Conservation (phyloP, 2,329 filamentous ascomycete genomes). For the Metarhizium humberi region DNA sequence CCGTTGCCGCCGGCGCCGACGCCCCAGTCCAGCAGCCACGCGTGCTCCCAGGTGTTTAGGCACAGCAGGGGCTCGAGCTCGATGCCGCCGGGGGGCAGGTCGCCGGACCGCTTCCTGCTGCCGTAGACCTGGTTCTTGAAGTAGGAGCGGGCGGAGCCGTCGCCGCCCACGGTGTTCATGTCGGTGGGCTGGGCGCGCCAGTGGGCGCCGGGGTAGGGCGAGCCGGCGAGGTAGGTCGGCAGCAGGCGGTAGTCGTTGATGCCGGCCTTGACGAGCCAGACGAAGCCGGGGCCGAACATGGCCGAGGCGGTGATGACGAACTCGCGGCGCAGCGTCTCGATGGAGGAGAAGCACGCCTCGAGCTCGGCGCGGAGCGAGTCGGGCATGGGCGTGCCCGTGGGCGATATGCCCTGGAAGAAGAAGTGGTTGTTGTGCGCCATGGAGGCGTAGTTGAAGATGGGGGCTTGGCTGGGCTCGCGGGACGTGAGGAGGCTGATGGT, state of each 20-base stretch:
- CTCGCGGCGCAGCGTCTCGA: constrained; percentile 72
- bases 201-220: constrained; percentile 78
- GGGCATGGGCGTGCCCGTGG: constrained; percentile 42
- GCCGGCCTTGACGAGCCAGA: constrained; percentile 73
- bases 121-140: constrained; percentile 28
- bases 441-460: constrained; percentile 90
- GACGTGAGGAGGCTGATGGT: constrained; percentile 66
- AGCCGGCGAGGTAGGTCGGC: constrained; percentile 83
- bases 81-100: constrained; percentile 54
- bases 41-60: constrained; percentile 94
- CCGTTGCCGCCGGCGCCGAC: constrained; percentile 45
- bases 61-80: constrained; percentile 72
- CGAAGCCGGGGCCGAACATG: constrained; percentile 97
- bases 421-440: constrained; percentile 90
- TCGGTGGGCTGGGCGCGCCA: constrained; percentile 62
- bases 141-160: constrained; percentile 26
- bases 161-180: constrained; percentile 53
- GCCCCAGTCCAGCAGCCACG: constrained; percentile 76
- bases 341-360: constrained; percentile 64
- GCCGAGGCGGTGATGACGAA: constrained; percentile 70
- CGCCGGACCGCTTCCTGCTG: constrained; percentile 16
- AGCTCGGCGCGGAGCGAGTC: constrained; percentile 49
- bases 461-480: constrained; percentile 66
- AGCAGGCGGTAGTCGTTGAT: constrained; percentile 56
- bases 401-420: constrained; percentile 57